Evolutionary conservation across 495 filamentous ascomycete genomes (phyloP), one percentile per base, ranked within the genome.

Genomic region (Geoglossum glabrum): DNA sequence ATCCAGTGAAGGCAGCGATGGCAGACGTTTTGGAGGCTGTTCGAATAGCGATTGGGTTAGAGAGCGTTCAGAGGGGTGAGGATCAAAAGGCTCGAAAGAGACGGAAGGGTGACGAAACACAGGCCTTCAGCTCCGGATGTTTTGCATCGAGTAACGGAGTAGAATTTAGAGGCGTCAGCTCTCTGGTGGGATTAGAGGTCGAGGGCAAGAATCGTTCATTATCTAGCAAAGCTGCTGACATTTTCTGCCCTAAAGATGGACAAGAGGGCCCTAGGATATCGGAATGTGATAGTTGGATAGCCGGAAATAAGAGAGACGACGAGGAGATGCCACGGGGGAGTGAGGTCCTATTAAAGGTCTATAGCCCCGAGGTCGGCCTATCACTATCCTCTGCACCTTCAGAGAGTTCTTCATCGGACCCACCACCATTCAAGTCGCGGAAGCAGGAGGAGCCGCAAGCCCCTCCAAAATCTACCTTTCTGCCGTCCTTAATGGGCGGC

Each of bases 401-500:
- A 25, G 56, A 34, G 13, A 33, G n/a, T 10, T 45, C 27, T 25
- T 58, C 56, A 21, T 13, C 38, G 7, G 21, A 34, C 21, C 56
- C 56, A 7, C 56, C 15, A 40, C 56, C 56, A 8, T 13, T 50
- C 46, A 43, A 59, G 34, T 40, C 57, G 26, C 38, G 57, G 27
- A 62, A 66, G 55, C 57, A 59, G 1, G 60, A 59, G 33, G 59
- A 50, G 17, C 57, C 45, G 0, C 58, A 61, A 26, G 52, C 56
- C 23, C 23, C 59, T 25, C 61, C 60, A 40, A 67, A 61, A n/a
- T 82, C 81, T 8, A 84, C 80, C 1, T 95, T 96, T 74, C 76
- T 98, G 3, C 93, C 92, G 1, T 83, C 86, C 6, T 76, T 98
- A 1, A 78, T 73, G 59, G 84, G 84, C 19, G 90, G 88, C 49